A percentile compares a stretch with the other conserved stretches of the same genome.
Conservation (phyloP, 768 basidiomycete species). For the Cystofilobasidium capitatum region DNA sequence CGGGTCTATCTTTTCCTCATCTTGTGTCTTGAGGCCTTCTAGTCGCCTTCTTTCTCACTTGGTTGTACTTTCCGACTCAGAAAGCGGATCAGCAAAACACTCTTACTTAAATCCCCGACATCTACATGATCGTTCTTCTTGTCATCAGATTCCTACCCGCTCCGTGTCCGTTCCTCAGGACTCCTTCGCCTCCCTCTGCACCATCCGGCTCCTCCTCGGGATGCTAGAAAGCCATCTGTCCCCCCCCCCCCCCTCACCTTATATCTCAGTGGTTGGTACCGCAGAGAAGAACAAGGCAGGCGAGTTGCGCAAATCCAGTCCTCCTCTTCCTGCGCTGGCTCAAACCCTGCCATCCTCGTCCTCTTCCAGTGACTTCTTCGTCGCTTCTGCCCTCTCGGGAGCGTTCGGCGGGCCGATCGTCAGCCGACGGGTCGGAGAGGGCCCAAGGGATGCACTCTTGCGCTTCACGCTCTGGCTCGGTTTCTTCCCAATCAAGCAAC, state of each 20-base stretch:
- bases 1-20: too few relatives aligned
- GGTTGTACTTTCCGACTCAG: too few relatives aligned
- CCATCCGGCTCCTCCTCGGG: conserved; percentile 28
- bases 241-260: conserved; percentile 22
- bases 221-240: conserved; percentile 30
- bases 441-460: too few relatives aligned
- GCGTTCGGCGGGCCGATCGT: conserved; percentile 49
- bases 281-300: conserved; percentile 9
- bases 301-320: background rate
- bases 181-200: conserved; percentile 21
- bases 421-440: too few relatives aligned
- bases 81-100: too few relatives aligned
- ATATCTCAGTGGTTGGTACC: conserved; percentile 23
- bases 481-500: too few relatives aligned
- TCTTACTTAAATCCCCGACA: too few relatives aligned
- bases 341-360: conserved; percentile 5
- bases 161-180: background rate
- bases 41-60: too few relatives aligned
- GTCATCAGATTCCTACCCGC: too few relatives aligned
- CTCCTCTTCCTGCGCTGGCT: background rate
- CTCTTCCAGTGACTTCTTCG: conserved; percentile 28
- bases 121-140: too few relatives aligned
- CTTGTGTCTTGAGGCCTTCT: too few relatives aligned
- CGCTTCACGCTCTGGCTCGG: too few relatives aligned
- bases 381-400: conserved; percentile 27